phyloP scores from a whole-genome alignment of 2,329 filamentous ascomycete genomes.

The Stromatinia cepivora region DNA sequence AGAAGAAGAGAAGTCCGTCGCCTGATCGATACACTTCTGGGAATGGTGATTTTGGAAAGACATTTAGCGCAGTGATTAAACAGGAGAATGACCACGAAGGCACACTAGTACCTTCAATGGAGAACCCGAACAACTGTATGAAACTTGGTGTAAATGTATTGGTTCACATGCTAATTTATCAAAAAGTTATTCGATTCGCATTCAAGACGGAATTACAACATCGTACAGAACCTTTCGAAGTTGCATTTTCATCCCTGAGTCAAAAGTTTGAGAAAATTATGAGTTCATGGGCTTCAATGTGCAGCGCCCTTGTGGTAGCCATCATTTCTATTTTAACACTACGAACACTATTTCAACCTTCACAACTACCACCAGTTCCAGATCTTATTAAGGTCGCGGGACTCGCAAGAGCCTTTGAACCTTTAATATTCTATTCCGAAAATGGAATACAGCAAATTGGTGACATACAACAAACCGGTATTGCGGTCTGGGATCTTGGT shows the following conservation, averaged over 20 bases:
- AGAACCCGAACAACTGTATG: constrained; percentile 53
- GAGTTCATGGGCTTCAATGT: constrained; percentile 66
- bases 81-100: constrained; percentile 32
- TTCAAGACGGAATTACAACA: constrained; percentile 87
- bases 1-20: constrained; percentile 57
- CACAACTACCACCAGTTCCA: constrained; percentile 63
- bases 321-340: constrained; percentile 66
- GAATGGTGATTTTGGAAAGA: constrained; percentile 42
- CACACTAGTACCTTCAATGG: constrained; percentile 27
- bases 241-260: constrained; percentile 64
- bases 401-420: constrained; percentile 88
- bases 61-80: constrained; percentile 42
- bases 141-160: constrained; percentile 27
- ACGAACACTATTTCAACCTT: constrained; percentile 68
- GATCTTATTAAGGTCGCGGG: constrained; percentile 90
- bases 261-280: constrained; percentile 61
- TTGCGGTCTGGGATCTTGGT: constrained; percentile 91
- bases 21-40: constrained; percentile 46
- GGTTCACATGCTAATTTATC: constrained; percentile 30
- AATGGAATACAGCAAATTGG: constrained; percentile 83
- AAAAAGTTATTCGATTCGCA: constrained; percentile 80
- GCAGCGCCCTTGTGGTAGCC: constrained; percentile 60
- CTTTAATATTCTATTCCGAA: constrained; percentile 91
- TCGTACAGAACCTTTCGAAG: constrained; percentile 79
- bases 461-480: constrained; percentile 85